Percentiles rank a stretch among this genome's conserved stretches.
Conservation (phyloP, 768 basidiomycete genomes). For the Pulveroboletus ravenelii region DNA sequence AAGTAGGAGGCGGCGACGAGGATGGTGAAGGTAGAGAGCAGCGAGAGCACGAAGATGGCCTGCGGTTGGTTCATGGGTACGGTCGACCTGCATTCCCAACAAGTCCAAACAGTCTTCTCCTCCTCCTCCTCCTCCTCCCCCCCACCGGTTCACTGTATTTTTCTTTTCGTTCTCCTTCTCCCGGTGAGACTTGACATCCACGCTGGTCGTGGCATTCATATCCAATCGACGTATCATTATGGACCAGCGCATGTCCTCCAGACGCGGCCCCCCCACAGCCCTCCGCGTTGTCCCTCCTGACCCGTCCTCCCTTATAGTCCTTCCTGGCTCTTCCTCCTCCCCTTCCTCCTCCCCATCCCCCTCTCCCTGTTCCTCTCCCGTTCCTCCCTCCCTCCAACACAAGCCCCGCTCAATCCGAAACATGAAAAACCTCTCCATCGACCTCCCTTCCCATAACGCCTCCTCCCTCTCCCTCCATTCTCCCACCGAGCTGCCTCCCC, state of each 20-base stretch:
- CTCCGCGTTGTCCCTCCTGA: slow-evolving; percentile 48
- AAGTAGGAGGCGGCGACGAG: slow-evolving; percentile 45
- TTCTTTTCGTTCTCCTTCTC: slow-evolving; percentile 12
- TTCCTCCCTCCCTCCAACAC: slow-evolving; percentile 30
- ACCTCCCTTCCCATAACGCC: slow-evolving; percentile 57
- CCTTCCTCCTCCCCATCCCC: background rate
- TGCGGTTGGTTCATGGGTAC: slow-evolving; percentile 45
- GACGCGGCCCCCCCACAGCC: slow-evolving; percentile 34
- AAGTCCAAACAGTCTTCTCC: slow-evolving; percentile 2
- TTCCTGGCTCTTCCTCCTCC: background rate
- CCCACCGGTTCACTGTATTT: background rate
- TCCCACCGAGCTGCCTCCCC: slow-evolving; percentile 33
- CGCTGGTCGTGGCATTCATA: slow-evolving; percentile 34
- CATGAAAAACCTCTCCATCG: slow-evolving; percentile 73
- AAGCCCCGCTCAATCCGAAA: slow-evolving; percentile 51
- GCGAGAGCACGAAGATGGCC: slow-evolving; percentile 50
- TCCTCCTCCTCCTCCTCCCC: background rate
- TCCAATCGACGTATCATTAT: slow-evolving; percentile 18
- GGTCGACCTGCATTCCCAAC: background rate
- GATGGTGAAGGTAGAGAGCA: slow-evolving; percentile 41
- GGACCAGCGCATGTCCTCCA: slow-evolving; percentile 28
- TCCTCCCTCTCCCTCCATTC: slow-evolving; percentile 46
- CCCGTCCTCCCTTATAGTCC: slow-evolving; percentile 46
- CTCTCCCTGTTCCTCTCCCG: background rate
- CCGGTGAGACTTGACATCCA: slow-evolving; percentile 21